Base-by-base conservation (phyloP, 257 asterid genomes). In the Solanum lycopersicoides region DNA sequence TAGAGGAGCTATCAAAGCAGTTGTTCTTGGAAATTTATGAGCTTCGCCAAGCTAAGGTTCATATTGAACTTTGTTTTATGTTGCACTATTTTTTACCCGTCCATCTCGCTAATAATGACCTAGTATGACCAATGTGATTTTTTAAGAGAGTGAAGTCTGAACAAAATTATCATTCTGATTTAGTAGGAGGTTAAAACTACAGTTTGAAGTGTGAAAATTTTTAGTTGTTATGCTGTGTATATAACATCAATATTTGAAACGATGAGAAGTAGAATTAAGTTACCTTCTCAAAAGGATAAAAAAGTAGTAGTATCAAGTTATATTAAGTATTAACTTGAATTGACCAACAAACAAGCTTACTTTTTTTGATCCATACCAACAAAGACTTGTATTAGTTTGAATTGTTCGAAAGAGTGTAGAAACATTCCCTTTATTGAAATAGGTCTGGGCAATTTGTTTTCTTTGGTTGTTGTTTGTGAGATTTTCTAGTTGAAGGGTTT, bases 11-110 rank as follows among this genome's bases (percentile, higher is more conserved):
- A 75, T 93, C 99, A 34, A 97, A 96, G 89, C 98, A 94, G 89
- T 93, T 97, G 53, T 97, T 97, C 91, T 84, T 96, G 93, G 99
- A 97, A 89, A 93, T 96, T 73, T 97, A 95, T 91, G 99, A 97
- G 95, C 98, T 97, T 89, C 99, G 99, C 87, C 99, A 97, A 92
- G 99, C 99, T 89, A 97, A 97, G 99, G 99, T 97, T 80, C 86
- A 63, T 59, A 68, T 80, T 86, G 85, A 85, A 89, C 63, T 82
- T 60, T 74, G 59, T 79, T 72, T 42, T 88, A 75, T 88, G 68
- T 86, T 87, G 86, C 71, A 21, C 72, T 41, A 47, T 32, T 50
- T 50, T 82, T 82, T 50, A 50, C 45, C 16, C 18, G 3, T 5
- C 69, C 69, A 32, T 53, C 45, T 82, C 11, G 13, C 44, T 32